Base-by-base conservation (phyloP, 495 filamentous ascomycete genomes). In the Penicillium manginii region DNA sequence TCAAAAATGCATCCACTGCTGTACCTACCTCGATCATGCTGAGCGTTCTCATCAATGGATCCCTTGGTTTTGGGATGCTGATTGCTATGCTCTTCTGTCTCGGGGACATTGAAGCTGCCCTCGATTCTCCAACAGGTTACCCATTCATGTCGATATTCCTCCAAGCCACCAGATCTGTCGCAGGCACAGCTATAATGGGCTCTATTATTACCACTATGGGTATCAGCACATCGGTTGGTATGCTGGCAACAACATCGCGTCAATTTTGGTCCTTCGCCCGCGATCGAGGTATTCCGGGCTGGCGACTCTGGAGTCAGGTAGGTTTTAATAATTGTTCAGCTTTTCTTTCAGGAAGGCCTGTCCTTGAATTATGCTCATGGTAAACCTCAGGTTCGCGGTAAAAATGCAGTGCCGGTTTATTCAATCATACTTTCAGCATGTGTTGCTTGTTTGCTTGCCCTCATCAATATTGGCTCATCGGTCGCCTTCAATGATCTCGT, bases 251-350 rank as follows among this genome's bases (percentile, higher is more conserved):
- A 1, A 64, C 77, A 1, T 83, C 82, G 3, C 74, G 83, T 3
- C 73, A 83, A 62, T 70, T 80, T 26, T 86, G 81, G 81, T 77
- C 81, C 0, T 84, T 86, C 57, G 73, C 81, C 0, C 72, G 83
- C 6, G 83, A 86, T 54, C 71, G 75, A 14, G 83, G 79, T 6
- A 59, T 84, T 15, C 82, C 82, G 0, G 74, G 78, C n/a, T 78
- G 73, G 58, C 57, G 61, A 14, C 37, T 73, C 0, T 71, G 81
- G 51, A 74, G 68, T 43, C 73, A 75, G 66, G 80, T 84, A 70
- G 21, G 74, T 64, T 43, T 18, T 10, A n/a, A 43, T 9, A 19
- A 1, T 39, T 11, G 12, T 43, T 43, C 2, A 43, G 17, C 17
- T 43, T n/a, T 12, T 33, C 10, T 9, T 35, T n/a, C 9, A 29